phyloP scores from a whole-genome alignment of 1,284 basidiomycete genomes.

The Tilletia walkeri region DNA sequence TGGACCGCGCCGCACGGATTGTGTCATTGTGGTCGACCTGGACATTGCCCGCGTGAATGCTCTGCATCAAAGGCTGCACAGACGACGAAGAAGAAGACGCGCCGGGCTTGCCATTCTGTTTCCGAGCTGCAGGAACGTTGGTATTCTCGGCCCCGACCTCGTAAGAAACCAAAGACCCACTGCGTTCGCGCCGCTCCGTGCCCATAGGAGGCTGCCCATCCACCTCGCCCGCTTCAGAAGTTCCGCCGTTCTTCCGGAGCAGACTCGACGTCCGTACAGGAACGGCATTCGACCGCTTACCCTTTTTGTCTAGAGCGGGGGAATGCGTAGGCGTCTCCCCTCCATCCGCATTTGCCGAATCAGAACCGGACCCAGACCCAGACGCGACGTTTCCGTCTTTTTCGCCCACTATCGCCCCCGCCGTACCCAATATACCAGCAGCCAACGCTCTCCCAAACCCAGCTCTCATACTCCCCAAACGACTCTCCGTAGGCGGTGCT shows the following conservation, averaged over 20 bases:
- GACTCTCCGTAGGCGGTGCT: background rate
- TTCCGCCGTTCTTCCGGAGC: background rate
- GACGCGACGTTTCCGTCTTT: background rate
- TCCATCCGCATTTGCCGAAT: background rate
- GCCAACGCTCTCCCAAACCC: background rate
- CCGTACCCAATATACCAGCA: background rate
- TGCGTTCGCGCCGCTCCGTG: background rate
- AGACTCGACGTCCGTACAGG: background rate
- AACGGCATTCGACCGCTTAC: background rate
- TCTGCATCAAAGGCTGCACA: background rate
- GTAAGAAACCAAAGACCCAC: background rate
- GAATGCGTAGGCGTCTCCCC: slow-evolving; percentile 2
- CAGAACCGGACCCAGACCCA: background rate
- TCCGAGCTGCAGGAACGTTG: background rate
- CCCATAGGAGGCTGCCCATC: background rate
- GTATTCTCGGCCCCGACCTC: background rate
- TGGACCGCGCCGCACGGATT: background rate
- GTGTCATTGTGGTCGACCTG: background rate
- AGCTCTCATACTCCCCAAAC: background rate
- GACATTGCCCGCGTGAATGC: slow-evolving; percentile 7
- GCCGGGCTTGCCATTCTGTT: background rate
- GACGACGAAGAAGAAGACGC: background rate
- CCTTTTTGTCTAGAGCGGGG: background rate
- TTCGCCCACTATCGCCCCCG: background rate
- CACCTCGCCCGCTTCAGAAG: background rate